Percentiles rank a stretch among this genome's conserved stretches.
Conservation (phyloP, 2,329 filamentous ascomycete genomes). For the Apiospora marii region DNA sequence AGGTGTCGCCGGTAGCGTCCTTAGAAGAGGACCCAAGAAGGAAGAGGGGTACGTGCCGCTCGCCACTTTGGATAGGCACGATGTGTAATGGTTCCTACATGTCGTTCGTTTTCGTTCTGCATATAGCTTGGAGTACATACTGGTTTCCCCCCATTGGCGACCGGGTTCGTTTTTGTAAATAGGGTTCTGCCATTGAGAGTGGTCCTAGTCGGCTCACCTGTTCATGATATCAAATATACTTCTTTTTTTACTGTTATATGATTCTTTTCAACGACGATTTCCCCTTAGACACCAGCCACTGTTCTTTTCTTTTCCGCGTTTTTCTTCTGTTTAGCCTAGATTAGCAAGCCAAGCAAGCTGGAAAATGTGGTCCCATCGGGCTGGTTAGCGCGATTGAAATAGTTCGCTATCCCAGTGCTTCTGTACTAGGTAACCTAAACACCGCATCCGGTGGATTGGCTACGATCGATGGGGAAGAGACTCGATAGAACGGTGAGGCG, state of each 20-base stretch:
- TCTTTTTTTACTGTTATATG: background rate
- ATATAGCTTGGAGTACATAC: constrained; percentile 5
- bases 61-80: constrained; percentile 54
- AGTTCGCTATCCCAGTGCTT: background rate
- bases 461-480: background rate
- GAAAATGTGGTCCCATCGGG: background rate
- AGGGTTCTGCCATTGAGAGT: background rate
- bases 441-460: constrained; percentile 1
- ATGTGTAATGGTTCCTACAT: background rate
- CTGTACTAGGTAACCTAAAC: background rate
- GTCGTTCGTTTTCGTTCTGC: background rate
- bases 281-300: background rate
- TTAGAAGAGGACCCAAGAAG: constrained; percentile 44
- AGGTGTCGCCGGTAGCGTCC: constrained; percentile 49
- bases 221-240: constrained; percentile 19
- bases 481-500: background rate
- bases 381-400: constrained; percentile 5
- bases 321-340: background rate
- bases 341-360: background rate
- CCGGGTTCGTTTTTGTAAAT: background rate
- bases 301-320: background rate
- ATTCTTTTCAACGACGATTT: background rate
- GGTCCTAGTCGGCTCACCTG: background rate
- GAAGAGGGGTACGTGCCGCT: constrained; percentile 68
- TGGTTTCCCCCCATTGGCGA: constrained; percentile 4